phyloP scores from a whole-genome alignment of 2,329 filamentous ascomycete genomes.

The Pseudogymnoascus sp. region DNA sequence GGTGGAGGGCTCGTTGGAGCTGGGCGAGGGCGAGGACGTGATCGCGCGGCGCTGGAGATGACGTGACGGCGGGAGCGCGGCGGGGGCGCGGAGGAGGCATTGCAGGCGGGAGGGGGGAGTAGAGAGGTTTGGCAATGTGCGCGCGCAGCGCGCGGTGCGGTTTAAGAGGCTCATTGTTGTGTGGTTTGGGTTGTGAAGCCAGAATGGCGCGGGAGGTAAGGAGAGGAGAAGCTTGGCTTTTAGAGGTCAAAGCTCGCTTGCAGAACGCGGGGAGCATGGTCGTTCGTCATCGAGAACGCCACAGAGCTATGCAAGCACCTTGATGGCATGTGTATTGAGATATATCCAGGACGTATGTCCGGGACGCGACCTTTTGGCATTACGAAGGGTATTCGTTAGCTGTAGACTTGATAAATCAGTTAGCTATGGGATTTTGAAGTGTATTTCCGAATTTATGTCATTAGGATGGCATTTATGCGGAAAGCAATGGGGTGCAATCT shows the following conservation, averaged over 20 bases:
- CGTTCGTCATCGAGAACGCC: slow-evolving; percentile 3
- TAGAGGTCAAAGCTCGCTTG: neutral
- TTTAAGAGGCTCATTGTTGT: slow-evolving; percentile 1
- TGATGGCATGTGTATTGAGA: neutral
- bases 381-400: neutral
- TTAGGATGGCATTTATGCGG: neutral
- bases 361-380: neutral
- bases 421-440: neutral
- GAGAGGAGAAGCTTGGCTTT: slow-evolving; percentile 1
- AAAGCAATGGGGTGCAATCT: neutral
- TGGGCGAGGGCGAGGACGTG: neutral
- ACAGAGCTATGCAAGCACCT: neutral
- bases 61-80: neutral
- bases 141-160: neutral
- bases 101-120: neutral
- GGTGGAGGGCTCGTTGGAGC: neutral
- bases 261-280: neutral
- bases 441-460: neutral
- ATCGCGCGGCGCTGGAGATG: slow-evolving; percentile 3
- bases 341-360: neutral
- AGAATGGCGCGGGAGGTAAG: neutral
- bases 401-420: neutral
- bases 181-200: neutral
- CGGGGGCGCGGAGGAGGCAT: slow-evolving; percentile 7
- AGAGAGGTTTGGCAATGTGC: neutral